Conservation (phyloP, 2,329 filamentous ascomycete genomes). For the Teratosphaeriaceae sp. region DNA sequence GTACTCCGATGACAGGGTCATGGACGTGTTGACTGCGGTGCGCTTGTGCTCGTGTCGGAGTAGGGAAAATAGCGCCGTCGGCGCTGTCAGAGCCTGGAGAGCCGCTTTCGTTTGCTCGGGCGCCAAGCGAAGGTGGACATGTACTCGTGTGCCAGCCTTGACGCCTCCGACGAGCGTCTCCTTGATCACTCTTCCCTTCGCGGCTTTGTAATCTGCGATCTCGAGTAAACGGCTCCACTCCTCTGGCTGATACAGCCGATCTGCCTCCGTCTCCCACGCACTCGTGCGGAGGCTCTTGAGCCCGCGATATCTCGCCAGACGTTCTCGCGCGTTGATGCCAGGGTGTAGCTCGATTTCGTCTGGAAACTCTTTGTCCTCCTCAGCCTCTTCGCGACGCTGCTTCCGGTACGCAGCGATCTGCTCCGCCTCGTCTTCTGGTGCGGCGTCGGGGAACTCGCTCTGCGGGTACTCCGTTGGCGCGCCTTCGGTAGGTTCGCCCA, state of each 20-base stretch:
- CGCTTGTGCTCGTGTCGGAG: conserved; percentile 93
- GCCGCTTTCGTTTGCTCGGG: conserved; percentile 35
- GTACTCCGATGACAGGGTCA: conserved; percentile 75
- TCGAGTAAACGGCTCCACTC: conserved; percentile 83
- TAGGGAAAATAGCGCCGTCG: conserved; percentile 75
- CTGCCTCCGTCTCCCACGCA: conserved; percentile 82
- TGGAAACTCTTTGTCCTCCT: conserved; percentile 91
- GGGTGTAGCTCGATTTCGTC: conserved; percentile 95
- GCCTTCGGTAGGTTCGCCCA: conserved; percentile 53
- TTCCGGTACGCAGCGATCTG: conserved; percentile 76
- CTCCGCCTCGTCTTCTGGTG: conserved; percentile 75
- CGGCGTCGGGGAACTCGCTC: conserved; percentile 76
- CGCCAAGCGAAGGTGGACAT: conserved; percentile 61
- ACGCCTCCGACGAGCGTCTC: conserved; percentile 89
- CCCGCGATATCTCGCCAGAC: conserved; percentile 79
- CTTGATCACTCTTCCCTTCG: conserved; percentile 66
- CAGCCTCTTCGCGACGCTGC: conserved; percentile 69
- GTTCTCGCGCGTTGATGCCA: conserved; percentile 75
- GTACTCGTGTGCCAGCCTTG: conserved; percentile 72
- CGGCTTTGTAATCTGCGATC: conserved; percentile 82
- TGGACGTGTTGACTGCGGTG: conserved; percentile 80
- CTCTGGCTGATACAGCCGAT: conserved; percentile 77
- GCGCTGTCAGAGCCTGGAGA: conserved; percentile 50
- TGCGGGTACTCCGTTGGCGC: conserved; percentile 86
- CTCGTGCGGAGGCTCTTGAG: conserved; percentile 87